phyloP scores from a whole-genome alignment of 2,329 filamentous ascomycete genomes.

The Ophiostoma australiae region DNA sequence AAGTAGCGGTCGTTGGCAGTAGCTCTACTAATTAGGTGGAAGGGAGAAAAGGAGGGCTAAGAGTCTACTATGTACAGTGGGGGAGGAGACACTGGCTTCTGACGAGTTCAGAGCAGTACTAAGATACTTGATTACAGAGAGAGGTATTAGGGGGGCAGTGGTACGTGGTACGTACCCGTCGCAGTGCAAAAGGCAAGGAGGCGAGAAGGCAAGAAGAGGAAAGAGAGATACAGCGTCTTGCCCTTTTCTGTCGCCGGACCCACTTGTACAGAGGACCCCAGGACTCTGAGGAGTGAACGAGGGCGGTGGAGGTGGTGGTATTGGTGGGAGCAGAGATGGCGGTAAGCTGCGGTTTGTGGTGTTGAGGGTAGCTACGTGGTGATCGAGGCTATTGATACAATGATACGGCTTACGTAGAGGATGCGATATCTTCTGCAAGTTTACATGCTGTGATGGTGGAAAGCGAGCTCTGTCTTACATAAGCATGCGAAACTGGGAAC shows the following conservation, averaged over 20 bases:
- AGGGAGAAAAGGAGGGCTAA: conserved; percentile 5
- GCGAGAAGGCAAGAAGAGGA: neutral
- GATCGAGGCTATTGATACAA: neutral
- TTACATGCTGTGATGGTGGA: neutral
- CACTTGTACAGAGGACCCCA: neutral
- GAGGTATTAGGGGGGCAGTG: neutral
- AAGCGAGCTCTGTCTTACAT: neutral
- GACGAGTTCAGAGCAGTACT: too few species aligned
- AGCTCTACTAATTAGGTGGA: neutral
- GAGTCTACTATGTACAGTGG: neutral
- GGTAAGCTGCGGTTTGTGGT: neutral
- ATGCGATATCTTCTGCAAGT: neutral
- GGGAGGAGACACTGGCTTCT: neutral
- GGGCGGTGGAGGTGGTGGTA: conserved; percentile 12
- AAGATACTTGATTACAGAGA: neutral
- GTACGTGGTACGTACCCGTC: neutral
- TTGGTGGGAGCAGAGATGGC: conserved; percentile 8
- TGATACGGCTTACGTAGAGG: neutral
- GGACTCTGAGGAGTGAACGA: neutral
- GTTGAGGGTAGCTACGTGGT: neutral
- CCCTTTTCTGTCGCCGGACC: neutral
- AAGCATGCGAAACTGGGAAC: neutral
- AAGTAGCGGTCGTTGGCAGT: conserved; percentile 12
- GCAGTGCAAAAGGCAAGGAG: neutral
- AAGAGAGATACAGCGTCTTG: neutral